Base-by-base conservation (phyloP, 2,329 filamentous ascomycete genomes). In the Curvularia lunata region DNA sequence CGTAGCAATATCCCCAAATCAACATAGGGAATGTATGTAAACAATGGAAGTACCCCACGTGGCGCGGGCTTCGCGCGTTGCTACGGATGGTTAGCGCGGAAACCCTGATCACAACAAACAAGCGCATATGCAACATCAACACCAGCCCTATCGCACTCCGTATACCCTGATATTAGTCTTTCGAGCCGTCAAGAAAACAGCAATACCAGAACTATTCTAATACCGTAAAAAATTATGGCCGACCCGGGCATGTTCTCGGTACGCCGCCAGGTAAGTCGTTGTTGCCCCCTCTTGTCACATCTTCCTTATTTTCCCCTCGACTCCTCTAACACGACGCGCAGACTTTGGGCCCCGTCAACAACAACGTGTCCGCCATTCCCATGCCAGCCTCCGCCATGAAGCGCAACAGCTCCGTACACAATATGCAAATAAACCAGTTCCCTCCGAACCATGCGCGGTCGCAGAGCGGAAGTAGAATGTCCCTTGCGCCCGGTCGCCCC, bases 371-470 rank as follows among this genome's bases (percentile, higher is more conserved):
- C 3, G 86, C 87, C 21, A 91, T 99, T 62, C 95, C 95, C 19
- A 92, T 96, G 79, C 94, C 95, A 8, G 85, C 91, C 27, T 98
- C 94, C 40, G 91, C 92, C 40, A 89, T 99, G 85, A 99, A 99
- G 82, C 91, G 95, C 76, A 90, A 91, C 28, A 95, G 88, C 72
- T 93, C 92, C 12, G 88, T 87, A 67, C 87, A 87, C 62, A 86
- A 87, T 72, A 83, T 87, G 69, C 84, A 86, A 48, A 66, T 70
- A 37, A 56, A 86, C 85, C 45, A 68, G 45, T 72, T 65, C 13
- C 89, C 86, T 71, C 87, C 88, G 54, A 83, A 84, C 53, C 88
- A 89, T 74, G 87, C 82, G 66, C 91, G 94, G 68, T 92, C 91
- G 27, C 86, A 91, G 69, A 97, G 93, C 62, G 90, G 89, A 72